A percentile compares a stretch with the other conserved stretches of the same genome.
Evolutionary conservation across 306 rosid species (phyloP).

Genomic region (Dryas drummondii): DNA sequence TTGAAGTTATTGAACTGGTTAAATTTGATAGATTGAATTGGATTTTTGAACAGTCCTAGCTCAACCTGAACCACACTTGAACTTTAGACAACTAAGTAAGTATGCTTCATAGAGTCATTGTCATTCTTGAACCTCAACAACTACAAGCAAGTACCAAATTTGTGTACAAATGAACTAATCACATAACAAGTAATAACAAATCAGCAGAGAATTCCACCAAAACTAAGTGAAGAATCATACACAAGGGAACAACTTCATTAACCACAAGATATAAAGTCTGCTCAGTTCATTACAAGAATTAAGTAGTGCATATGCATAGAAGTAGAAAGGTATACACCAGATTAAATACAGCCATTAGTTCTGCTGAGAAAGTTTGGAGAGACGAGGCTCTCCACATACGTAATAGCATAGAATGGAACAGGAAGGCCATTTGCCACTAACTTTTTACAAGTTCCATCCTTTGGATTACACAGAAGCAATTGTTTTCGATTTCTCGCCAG

Average conservation of each 20-base stretch:
- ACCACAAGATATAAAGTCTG: not conserved
- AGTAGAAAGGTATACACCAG: not conserved
- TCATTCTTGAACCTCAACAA: not conserved
- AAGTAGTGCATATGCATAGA: not conserved
- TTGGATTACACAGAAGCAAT: conserved; percentile 2
- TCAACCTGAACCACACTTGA: no score
- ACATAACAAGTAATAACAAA: not conserved
- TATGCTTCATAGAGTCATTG: not conserved
- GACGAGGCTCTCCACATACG: conserved; percentile 17
- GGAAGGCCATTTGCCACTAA: conserved; percentile 19
- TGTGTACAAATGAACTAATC: not conserved
- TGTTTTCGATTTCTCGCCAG: conserved; percentile 10
- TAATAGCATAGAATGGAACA: not conserved
- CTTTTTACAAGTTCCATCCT: conserved; percentile 15
- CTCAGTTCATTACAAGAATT: not conserved
- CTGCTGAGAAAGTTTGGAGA: conserved; percentile 9
- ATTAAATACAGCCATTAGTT: not conserved
- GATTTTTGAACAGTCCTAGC: no score
- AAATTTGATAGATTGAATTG: no score
- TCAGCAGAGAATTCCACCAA: not conserved
- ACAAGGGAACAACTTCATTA: not conserved
- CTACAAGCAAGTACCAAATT: not conserved
- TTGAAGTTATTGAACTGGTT: no score
- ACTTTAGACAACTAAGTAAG: not conserved
- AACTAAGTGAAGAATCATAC: not conserved